Evolutionary conservation across 208 protist species (phyloP), one percentile per base, ranked within the genome.

Genomic region (Leishmania amazonensis): DNA sequence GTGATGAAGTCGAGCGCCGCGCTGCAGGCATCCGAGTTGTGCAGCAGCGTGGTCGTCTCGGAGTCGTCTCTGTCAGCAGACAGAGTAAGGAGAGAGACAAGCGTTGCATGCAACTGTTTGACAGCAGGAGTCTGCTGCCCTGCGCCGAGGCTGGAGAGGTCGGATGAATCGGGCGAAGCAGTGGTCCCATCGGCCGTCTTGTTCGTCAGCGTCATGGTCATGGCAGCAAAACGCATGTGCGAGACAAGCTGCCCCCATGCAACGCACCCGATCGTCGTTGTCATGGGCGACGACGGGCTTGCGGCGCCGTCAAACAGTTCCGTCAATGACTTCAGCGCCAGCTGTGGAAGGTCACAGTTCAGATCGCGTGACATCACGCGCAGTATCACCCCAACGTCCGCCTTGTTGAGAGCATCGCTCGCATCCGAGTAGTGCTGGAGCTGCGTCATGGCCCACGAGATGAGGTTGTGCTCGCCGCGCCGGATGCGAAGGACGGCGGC

Each of bases 21-120:
- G 80, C 83, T 87, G 76, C 85, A 88, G 45, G 87, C 87, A 28
- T 90, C 90, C 6, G 88, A 87, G 81, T 87, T 94, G 19, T 68
- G 70, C 71, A 51, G 75, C 75, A 85, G 75, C 2, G 68, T 62
- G 38, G 19, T 11, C 35, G 38, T 54, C 76, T 28, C 4, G 68
- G 35, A 57, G 78, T 38, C 38, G 60, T 42, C 70, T 19, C 28
- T 13, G 24, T 74, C 70, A 11, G 45, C 31, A 54, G 72, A 38
- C 24, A 64, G 49, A 21, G 76, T 58, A 45, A 85, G 76, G n/a
- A 76, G 58, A 9, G 49, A 11, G 4, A 75, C 49, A n/a, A 81
- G 51, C 1, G 42, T 65, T 31, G 73, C 51, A 68, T 85, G 71
- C 68, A 85, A 42, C 49, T 72, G 54, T 5, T 40, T 42, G 24